These are phyloP conservation scores for Amanita rimosa DNA, from an alignment of 768 basidiomycete species.

Conservation along the genomic window DNA sequence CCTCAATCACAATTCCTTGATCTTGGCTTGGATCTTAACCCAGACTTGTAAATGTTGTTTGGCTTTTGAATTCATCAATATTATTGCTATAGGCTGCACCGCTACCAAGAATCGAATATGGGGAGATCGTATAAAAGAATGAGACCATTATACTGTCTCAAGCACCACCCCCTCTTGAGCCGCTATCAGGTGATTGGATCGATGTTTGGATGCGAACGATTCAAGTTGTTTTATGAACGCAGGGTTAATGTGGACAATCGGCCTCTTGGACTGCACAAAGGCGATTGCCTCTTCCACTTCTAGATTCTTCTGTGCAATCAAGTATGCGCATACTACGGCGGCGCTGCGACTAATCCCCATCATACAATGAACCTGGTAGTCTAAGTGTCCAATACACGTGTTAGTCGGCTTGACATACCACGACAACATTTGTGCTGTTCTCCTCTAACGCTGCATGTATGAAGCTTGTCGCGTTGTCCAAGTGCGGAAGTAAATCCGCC, in stretches of 20 bases:
- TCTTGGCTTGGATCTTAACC: slow-evolving; percentile 77
- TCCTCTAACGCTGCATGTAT: slow-evolving; percentile 36
- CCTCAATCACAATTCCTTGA: slow-evolving; percentile 60
- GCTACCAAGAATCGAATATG: neutral
- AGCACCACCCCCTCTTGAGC: neutral
- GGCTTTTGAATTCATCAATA: neutral
- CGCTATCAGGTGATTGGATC: slow-evolving; percentile 9
- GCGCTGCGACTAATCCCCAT: slow-evolving; percentile 70
- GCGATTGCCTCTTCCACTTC: slow-evolving; percentile 39
- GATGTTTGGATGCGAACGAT: slow-evolving; percentile 21
- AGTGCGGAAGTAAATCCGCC: slow-evolving; percentile 31
- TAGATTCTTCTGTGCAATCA: slow-evolving; percentile 45
- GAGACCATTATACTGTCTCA: neutral
- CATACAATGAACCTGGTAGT: slow-evolving; percentile 58
- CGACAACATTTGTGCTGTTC: slow-evolving; percentile 30
- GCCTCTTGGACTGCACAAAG: slow-evolving; percentile 43
- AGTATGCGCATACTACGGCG: slow-evolving; percentile 67
- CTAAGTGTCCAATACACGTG: neutral
- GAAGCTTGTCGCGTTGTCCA: slow-evolving; percentile 39
- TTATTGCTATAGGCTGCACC: neutral
- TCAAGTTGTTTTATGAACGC: slow-evolving; percentile 55
- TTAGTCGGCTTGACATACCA: slow-evolving; percentile 29
- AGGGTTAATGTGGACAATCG: slow-evolving; percentile 52
- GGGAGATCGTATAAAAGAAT: too few species aligned
- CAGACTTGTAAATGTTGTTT: slow-evolving; percentile 55